phyloP scores from a whole-genome alignment of 176 grass and related monocot genomes.

The Dactylis glomerata region DNA sequence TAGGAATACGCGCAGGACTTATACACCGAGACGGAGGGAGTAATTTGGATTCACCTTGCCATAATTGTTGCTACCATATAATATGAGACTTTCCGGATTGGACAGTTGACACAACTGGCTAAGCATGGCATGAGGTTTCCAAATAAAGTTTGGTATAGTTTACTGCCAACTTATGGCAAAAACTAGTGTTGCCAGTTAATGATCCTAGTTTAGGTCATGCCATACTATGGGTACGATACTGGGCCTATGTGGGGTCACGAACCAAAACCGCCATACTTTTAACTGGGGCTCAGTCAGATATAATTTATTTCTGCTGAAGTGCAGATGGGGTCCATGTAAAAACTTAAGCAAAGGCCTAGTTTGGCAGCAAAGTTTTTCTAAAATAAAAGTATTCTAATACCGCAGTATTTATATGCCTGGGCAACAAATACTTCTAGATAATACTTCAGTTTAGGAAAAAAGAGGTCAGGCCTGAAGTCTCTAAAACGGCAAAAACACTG shows the following conservation, averaged over 20 bases:
- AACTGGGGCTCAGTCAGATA: not conserved
- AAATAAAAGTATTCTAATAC: too few species aligned
- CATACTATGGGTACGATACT: not conserved
- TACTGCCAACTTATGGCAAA: not conserved
- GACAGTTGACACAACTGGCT: not conserved
- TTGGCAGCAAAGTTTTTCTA: too few species aligned
- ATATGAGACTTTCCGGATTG: not conserved
- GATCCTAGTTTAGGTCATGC: not conserved
- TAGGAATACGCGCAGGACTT: too few species aligned
- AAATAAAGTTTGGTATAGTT: not conserved
- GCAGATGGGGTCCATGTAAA: not conserved
- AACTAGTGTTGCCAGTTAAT: not conserved
- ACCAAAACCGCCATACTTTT: not conserved
- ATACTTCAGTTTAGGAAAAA: too few species aligned
- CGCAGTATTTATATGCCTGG: too few species aligned
- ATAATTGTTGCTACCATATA: not conserved
- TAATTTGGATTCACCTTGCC: not conserved
- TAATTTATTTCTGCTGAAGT: not conserved
- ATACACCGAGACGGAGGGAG: too few species aligned
- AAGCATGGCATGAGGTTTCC: not conserved
- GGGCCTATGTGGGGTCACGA: not conserved
- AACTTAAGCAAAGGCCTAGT: constrained; percentile 22
- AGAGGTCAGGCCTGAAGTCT: too few species aligned
- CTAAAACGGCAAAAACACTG: too few species aligned
- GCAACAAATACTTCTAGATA: too few species aligned